Evolutionary conservation across 352 stramenopile species (phyloP).

Genomic region (Blastocystis sp.): DNA sequence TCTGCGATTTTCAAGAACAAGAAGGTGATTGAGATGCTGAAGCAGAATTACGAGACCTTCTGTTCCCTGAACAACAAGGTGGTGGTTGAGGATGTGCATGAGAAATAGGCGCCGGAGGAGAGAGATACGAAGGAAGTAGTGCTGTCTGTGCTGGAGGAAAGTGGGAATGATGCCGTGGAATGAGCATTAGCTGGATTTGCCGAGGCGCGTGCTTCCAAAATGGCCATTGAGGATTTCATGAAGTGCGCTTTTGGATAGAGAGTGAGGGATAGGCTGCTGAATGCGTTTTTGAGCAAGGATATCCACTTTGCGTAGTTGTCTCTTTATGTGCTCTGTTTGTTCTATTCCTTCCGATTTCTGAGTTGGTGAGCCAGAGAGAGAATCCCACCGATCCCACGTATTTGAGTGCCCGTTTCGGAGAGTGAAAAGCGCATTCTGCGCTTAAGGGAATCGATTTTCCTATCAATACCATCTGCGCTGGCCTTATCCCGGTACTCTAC

Average conservation of each 20-base stretch:
- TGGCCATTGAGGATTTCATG: constrained; percentile 97
- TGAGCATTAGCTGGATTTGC: constrained; percentile 73
- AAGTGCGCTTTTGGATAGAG: constrained; percentile 69
- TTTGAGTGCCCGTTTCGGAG: neutral
- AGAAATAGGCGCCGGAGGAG: constrained; percentile 59
- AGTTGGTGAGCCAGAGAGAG: neutral
- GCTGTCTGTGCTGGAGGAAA: constrained; percentile 85
- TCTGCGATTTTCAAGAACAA: constrained; percentile 92
- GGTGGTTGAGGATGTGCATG: constrained; percentile 29
- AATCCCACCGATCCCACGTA: neutral
- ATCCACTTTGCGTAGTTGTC: neutral
- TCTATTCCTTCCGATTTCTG: neutral
- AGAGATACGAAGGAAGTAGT: constrained; percentile 86
- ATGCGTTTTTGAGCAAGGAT: neutral
- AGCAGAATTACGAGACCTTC: constrained; percentile 92
- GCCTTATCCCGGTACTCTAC: neutral
- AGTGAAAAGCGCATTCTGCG: neutral
- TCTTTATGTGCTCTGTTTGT: constrained; percentile 57
- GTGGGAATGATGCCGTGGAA: constrained; percentile 70
- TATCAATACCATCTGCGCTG: neutral
- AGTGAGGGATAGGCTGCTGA: constrained; percentile 65
- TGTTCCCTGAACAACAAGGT: constrained; percentile 83
- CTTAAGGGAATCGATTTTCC: neutral
- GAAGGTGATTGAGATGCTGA: constrained; percentile 87
- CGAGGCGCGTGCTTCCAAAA: constrained; percentile 87